Conservation (phyloP, 2,329 filamentous ascomycete genomes). For the Truncatella angustata region DNA sequence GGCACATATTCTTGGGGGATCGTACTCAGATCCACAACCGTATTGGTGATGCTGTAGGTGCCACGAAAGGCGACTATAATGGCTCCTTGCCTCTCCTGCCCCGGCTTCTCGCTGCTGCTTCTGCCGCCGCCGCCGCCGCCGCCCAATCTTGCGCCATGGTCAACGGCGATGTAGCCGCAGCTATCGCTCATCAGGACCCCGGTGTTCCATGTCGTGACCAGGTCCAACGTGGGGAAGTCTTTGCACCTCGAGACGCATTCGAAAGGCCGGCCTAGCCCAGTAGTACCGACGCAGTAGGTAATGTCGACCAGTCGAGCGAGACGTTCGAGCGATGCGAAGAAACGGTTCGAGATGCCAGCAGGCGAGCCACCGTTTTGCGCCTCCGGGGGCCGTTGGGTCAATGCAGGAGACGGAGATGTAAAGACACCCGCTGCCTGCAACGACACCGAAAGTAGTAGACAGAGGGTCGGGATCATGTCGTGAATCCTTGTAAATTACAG, state of each 20-base stretch:
- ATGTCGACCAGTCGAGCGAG: constrained; percentile 91
- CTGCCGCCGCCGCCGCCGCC: constrained; percentile 8
- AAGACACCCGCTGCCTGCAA: constrained; percentile 1
- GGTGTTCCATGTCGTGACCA: constrained; percentile 87
- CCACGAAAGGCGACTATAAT: constrained; percentile 90
- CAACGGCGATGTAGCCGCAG: constrained; percentile 91
- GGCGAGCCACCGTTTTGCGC: constrained; percentile 46
- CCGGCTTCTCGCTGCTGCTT: constrained; percentile 10
- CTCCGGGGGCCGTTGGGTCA: neutral
- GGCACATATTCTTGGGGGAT: constrained; percentile 88
- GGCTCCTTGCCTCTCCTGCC: constrained; percentile 26
- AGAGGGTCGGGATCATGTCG: constrained; percentile 4
- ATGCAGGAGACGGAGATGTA: neutral
- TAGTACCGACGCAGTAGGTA: constrained; percentile 84
- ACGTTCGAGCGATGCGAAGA: constrained; percentile 84
- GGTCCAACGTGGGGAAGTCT: constrained; percentile 77
- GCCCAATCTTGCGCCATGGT: constrained; percentile 50
- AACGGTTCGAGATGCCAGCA: constrained; percentile 49
- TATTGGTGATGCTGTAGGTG: constrained; percentile 91
- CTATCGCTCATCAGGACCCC: constrained; percentile 83
- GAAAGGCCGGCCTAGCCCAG: constrained; percentile 82
- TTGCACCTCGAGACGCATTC: constrained; percentile 78
- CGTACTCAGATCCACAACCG: constrained; percentile 85
- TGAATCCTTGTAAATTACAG: neutral
- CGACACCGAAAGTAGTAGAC: neutral